Conservation (phyloP, 306 rosid species). For the Castanea mollissima region DNA sequence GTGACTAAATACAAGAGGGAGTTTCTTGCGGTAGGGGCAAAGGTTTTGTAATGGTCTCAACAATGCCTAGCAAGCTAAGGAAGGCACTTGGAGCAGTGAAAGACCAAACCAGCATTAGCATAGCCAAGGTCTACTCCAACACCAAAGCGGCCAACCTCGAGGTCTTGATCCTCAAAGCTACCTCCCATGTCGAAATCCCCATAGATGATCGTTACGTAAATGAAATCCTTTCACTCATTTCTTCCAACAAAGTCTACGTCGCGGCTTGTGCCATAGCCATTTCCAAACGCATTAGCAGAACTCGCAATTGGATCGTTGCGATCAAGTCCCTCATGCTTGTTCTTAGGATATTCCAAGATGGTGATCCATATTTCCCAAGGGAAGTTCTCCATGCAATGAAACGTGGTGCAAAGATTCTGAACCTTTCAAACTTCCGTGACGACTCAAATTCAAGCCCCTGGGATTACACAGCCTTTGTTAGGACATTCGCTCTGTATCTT, state of each 20-base stretch:
- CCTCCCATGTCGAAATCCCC: conserved; percentile 68
- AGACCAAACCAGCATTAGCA: conserved; percentile 91
- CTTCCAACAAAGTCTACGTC: conserved; percentile 54
- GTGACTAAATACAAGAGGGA: background rate
- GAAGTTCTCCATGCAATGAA: conserved; percentile 77
- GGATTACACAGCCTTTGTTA: conserved; percentile 73
- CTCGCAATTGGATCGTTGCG: conserved; percentile 75
- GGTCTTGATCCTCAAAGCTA: conserved; percentile 64
- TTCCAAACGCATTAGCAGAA: conserved; percentile 57
- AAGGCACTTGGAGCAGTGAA: conserved; percentile 90
- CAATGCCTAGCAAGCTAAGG: conserved; percentile 84
- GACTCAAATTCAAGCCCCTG: conserved; percentile 74
- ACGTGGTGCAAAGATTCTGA: conserved; percentile 68
- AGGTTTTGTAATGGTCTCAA: conserved; percentile 1
- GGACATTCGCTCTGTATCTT: conserved; percentile 68
- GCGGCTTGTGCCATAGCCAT: conserved; percentile 64
- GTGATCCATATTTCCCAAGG: conserved; percentile 75
- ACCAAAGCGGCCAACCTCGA: conserved; percentile 61
- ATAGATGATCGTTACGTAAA: conserved; percentile 60
- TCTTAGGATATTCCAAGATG: conserved; percentile 73
- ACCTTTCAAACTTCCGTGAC: conserved; percentile 67
- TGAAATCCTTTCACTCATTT: conserved; percentile 52
- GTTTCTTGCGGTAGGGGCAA: background rate
- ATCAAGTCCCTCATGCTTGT: conserved; percentile 74
- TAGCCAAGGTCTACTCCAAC: conserved; percentile 59